These are phyloP conservation scores for Rosa lucieae DNA, from an alignment of 306 rosid species.

Conservation along the genomic window DNA sequence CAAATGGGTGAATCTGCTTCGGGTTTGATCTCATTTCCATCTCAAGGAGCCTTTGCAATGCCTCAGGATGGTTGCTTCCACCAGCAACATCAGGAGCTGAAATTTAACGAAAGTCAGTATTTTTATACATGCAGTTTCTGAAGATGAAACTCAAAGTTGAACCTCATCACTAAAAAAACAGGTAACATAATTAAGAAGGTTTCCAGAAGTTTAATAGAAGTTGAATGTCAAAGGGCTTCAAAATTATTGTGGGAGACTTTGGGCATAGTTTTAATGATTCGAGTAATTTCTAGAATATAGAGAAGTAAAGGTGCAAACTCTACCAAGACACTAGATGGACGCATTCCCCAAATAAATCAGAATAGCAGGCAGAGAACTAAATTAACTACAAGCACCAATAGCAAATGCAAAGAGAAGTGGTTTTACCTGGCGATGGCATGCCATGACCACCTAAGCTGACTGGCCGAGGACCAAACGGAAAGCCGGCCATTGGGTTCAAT, in stretches of 20 bases:
- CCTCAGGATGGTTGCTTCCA: slow-evolving; percentile 78
- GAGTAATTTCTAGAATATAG: not conserved
- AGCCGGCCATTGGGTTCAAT: slow-evolving; percentile 58
- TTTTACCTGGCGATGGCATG: slow-evolving; percentile 66
- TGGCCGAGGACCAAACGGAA: slow-evolving; percentile 66
- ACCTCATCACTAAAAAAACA: not conserved
- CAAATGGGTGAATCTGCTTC: slow-evolving; percentile 42
- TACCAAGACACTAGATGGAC: not conserved
- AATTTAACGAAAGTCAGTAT: slow-evolving; percentile 15
- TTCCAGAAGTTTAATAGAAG: not conserved
- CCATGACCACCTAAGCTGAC: slow-evolving; percentile 64
- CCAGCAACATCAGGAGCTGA: slow-evolving; percentile 61
- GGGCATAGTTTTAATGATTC: not conserved
- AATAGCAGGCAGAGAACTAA: not conserved
- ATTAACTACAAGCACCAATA: slow-evolving; percentile 11
- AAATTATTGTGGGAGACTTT: not conserved
- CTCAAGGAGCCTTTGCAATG: slow-evolving; percentile 78
- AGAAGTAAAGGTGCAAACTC: not conserved
- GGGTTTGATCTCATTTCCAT: slow-evolving; percentile 78
- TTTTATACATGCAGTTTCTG: not conserved
- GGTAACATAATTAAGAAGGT: not conserved
- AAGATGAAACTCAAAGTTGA: not conserved
- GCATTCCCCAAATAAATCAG: slow-evolving; percentile 2
- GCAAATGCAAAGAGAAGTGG: slow-evolving; percentile 14
- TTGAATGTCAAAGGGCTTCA: not conserved